Percentiles rank a stretch among this genome's conserved stretches.
Conservation (phyloP, 2,329 filamentous ascomycete species). For the Biscogniauxia marginata region DNA sequence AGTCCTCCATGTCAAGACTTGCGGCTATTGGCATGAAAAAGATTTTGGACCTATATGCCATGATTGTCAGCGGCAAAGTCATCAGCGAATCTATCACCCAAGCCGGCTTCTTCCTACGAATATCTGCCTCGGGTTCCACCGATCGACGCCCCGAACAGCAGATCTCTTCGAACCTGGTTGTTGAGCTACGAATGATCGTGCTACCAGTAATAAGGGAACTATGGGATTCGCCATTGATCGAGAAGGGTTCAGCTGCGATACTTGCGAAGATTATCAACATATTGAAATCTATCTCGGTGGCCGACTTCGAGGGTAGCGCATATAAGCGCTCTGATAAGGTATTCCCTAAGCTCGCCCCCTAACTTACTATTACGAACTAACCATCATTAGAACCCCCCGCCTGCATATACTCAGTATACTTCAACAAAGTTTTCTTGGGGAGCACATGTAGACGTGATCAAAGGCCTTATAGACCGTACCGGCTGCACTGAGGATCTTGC, state of each 20-base stretch:
- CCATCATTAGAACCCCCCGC: conserved; percentile 26
- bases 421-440: conserved; percentile 48
- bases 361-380: conserved; percentile 11
- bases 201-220: conserved; percentile 73
- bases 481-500: conserved; percentile 55
- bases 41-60: conserved; percentile 77
- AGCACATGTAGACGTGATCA: conserved; percentile 29
- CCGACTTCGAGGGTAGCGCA: conserved; percentile 71
- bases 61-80: conserved; percentile 74
- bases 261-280: conserved; percentile 81
- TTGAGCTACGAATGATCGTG: conserved; percentile 80
- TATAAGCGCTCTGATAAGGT: conserved; percentile 62
- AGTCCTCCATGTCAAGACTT: conserved; percentile 46
- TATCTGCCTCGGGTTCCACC: conserved; percentile 30
- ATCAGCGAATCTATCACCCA: conserved; percentile 71
- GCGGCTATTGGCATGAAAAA: conserved; percentile 68
- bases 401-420: conserved; percentile 43
- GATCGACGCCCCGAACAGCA: conserved; percentile 43
- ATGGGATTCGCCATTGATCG: conserved; percentile 83
- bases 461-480: conserved; percentile 33
- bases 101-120: conserved; percentile 41
- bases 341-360: conserved; percentile 23
- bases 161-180: conserved; percentile 70
- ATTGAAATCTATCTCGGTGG: conserved; percentile 72
- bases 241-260: conserved; percentile 74